Percentiles rank a stretch among this genome's conserved stretches.
Conservation (phyloP, 2,329 filamentous ascomycete species). For the Alternaria atra region DNA sequence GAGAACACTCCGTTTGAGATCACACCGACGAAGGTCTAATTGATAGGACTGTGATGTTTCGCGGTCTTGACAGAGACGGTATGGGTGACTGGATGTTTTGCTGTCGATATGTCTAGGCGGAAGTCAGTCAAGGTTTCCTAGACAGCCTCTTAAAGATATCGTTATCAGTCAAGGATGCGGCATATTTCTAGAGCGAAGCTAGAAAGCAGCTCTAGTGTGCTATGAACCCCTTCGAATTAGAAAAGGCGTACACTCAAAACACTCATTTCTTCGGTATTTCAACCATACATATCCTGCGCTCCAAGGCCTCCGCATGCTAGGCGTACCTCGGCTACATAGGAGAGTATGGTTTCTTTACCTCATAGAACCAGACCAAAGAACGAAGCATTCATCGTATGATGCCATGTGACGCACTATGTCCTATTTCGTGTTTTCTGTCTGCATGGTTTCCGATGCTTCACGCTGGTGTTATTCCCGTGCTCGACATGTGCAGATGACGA, state of each 20-base stretch:
- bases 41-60: not conserved
- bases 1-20: conserved; percentile 4
- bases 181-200: not conserved
- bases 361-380: not conserved
- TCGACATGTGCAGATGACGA: conserved; percentile 7
- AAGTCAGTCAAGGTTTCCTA: not conserved
- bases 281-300: not conserved
- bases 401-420: not conserved
- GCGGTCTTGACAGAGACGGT: not conserved
- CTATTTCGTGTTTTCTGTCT: not conserved
- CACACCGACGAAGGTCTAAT: conserved; percentile 1
- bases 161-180: no score
- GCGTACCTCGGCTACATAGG: not conserved
- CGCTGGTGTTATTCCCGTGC: not conserved
- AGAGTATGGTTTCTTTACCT: not conserved
- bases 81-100: not conserved
- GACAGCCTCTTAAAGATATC: not conserved
- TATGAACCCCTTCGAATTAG: no score
- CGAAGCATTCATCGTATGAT: not conserved
- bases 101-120: not conserved
- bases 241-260: not conserved
- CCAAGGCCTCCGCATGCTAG: not conserved
- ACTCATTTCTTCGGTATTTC: not conserved
- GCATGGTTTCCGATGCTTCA: not conserved
- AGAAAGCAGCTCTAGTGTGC: rapidly evolving